phyloP scores from a whole-genome alignment of 257 asterid species.

The Lantana camara region DNA sequence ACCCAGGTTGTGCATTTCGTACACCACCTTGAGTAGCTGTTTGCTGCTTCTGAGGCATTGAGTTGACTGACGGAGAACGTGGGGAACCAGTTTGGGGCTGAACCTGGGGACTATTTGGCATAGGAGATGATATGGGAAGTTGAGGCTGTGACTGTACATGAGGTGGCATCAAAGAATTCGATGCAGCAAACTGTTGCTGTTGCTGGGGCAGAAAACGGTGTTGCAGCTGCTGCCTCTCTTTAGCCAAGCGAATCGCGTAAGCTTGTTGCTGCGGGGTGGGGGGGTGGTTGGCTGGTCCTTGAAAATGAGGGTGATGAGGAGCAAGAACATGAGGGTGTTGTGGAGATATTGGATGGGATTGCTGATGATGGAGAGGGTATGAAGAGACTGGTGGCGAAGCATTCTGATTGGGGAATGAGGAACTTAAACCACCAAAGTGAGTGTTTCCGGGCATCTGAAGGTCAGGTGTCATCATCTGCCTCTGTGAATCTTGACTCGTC shows the following conservation, averaged over 20 bases:
- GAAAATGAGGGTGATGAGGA: slow-evolving; percentile 57
- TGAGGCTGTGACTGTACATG: slow-evolving; percentile 67
- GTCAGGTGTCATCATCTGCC: slow-evolving; percentile 68
- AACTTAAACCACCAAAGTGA: slow-evolving; percentile 46
- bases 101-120: slow-evolving; percentile 57
- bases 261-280: slow-evolving; percentile 73
- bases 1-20: slow-evolving; percentile 58
- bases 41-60: slow-evolving; percentile 66
- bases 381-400: slow-evolving; percentile 48
- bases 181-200: slow-evolving; percentile 54
- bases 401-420: slow-evolving; percentile 43
- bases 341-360: slow-evolving; percentile 47
- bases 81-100: slow-evolving; percentile 55
- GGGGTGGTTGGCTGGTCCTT: slow-evolving; percentile 63
- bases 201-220: slow-evolving; percentile 53
- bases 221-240: slow-evolving; percentile 71
- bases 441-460: slow-evolving; percentile 62
- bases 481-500: slow-evolving; percentile 63
- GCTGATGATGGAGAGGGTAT: slow-evolving; percentile 52
- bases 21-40: slow-evolving; percentile 58
- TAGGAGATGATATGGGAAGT: slow-evolving; percentile 62
- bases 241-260: slow-evolving; percentile 71
- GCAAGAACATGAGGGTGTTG: slow-evolving; percentile 47
- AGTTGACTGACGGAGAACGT: slow-evolving; percentile 49
- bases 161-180: slow-evolving; percentile 57